A percentile compares a stretch with the other conserved stretches of the same genome.
These are phyloP conservation scores for Septoria linicola DNA, from an alignment of 2,329 filamentous ascomycete species.

Conservation along the genomic window DNA sequence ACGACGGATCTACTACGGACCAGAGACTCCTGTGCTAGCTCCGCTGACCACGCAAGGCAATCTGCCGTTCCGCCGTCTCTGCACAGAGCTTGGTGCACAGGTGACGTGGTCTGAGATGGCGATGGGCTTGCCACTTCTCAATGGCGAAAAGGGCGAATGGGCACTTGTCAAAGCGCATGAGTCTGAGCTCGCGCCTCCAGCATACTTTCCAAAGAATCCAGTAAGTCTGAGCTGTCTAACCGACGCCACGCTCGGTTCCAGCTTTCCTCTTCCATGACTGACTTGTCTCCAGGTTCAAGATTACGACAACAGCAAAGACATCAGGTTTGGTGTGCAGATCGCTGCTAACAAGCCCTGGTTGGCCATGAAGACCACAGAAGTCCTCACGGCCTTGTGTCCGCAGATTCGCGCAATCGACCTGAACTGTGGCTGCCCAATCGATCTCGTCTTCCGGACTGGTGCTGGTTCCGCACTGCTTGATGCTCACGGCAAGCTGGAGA, in stretches of 20 bases:
- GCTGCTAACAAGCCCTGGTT: slow-evolving; percentile 90
- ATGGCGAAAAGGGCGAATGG: slow-evolving; percentile 91
- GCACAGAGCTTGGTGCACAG: slow-evolving; percentile 83
- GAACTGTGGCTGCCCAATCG: slow-evolving; percentile 96
- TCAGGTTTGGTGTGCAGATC: slow-evolving; percentile 90
- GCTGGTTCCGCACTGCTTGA: slow-evolving; percentile 93
- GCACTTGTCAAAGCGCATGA: slow-evolving; percentile 90
- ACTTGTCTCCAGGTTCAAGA: slow-evolving; percentile 53
- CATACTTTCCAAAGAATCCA: slow-evolving; percentile 55
- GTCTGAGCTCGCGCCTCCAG: slow-evolving; percentile 72
- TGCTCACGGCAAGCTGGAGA: slow-evolving; percentile 80
- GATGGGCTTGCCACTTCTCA: slow-evolving; percentile 82
- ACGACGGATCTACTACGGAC: slow-evolving; percentile 86
- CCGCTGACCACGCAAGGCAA: slow-evolving; percentile 97
- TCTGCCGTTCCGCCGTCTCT: slow-evolving; percentile 87
- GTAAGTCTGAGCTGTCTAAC: slow-evolving; percentile 41
- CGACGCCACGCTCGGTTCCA: no score
- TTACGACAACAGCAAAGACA: slow-evolving; percentile 79
- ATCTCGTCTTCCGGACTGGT: slow-evolving; percentile 83
- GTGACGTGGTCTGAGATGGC: slow-evolving; percentile 99
- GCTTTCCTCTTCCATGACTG: no score
- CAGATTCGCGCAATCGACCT: slow-evolving; percentile 87
- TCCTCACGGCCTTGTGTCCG: slow-evolving; percentile 72
- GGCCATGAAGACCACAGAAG: slow-evolving; percentile 83
- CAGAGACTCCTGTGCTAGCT: slow-evolving; percentile 89